Conservation (phyloP, 345 rosid genomes). For the Fremontodendron californicum region DNA sequence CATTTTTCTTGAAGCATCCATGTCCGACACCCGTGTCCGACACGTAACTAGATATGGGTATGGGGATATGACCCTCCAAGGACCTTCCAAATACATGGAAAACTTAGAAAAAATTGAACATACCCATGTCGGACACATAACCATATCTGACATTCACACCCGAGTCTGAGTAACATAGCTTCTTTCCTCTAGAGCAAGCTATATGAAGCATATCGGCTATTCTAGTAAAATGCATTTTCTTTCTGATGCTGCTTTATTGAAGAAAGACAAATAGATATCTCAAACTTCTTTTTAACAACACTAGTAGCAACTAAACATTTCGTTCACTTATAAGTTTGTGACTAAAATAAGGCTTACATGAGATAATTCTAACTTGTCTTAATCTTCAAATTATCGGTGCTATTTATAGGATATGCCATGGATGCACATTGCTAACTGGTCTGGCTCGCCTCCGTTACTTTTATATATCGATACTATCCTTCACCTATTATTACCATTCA, state of each 20-base stretch:
- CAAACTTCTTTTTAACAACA: neutral
- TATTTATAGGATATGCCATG: neutral
- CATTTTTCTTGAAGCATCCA: too few relatives aligned
- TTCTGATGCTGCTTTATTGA: too few relatives aligned
- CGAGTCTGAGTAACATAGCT: too few relatives aligned
- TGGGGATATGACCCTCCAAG: too few relatives aligned
- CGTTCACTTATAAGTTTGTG: neutral
- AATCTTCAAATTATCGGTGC: neutral
- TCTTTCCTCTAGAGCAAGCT: neutral
- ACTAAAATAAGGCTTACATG: neutral
- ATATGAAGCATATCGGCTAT: neutral
- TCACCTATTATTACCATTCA: neutral
- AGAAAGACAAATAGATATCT: neutral
- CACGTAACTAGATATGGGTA: too few relatives aligned
- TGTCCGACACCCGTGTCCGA: too few relatives aligned
- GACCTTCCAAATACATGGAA: too few relatives aligned
- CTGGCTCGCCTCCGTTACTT: neutral
- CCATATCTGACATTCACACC: too few relatives aligned
- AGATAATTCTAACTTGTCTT: neutral
- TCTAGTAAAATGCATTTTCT: neutral
- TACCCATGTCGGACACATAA: too few relatives aligned
- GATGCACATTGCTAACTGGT: too few relatives aligned
- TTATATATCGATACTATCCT: neutral
- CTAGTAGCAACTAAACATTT: neutral
- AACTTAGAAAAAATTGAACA: too few relatives aligned